Evolutionary conservation across 2,329 filamentous ascomycete genomes (phyloP), one percentile per base, ranked within the genome.

Genomic region (Cytospora piceicola): DNA sequence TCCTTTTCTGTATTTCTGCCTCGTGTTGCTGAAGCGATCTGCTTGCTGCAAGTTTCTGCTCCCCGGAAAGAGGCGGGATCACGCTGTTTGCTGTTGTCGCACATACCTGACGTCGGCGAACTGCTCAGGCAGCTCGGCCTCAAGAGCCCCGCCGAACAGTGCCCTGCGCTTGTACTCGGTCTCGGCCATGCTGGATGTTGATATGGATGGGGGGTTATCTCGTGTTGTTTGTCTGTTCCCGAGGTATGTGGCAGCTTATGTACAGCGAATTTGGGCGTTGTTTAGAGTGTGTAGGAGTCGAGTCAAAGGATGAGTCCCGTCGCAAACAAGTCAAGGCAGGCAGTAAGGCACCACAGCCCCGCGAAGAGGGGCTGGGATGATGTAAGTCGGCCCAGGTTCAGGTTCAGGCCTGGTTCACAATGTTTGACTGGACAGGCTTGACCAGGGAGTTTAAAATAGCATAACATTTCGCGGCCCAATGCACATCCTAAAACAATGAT

Each of bases 61-160:
- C n/a, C 17, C 12, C n/a, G 39, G 39, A 6, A 42, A 42, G 20
- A 17, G 39, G 17, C 39, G 39, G 39, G 39, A n/a, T 34, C 14
- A 30, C 30, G 52, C 60, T 36, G 34, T 36, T 36, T 36, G 60
- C 39, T 39, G 24, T 15, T 42, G 20, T 54, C 12, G 55, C 42
- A n/a, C 77, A 69, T 79, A 92, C 90, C 89, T 92, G 65, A 92
- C 89, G 73, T 94, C 91, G 71, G 85, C 85, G 76, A 91, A 92
- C 69, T 82, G 83, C 60, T 81, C 76, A 17, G 91, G 91, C 17
- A 93, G 80, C 68, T 92, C 89, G 72, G 83, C 86, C 70, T 84
- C 81, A 69, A 93, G 85, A 67, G 90, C 90, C 74, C 90, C 90
- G 74, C 90, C 91, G 74, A 88, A 94, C 56, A 94, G 86, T 63